Base-by-base conservation (phyloP, 2,329 filamentous ascomycete genomes). In the Talaromyces amestolkiae region DNA sequence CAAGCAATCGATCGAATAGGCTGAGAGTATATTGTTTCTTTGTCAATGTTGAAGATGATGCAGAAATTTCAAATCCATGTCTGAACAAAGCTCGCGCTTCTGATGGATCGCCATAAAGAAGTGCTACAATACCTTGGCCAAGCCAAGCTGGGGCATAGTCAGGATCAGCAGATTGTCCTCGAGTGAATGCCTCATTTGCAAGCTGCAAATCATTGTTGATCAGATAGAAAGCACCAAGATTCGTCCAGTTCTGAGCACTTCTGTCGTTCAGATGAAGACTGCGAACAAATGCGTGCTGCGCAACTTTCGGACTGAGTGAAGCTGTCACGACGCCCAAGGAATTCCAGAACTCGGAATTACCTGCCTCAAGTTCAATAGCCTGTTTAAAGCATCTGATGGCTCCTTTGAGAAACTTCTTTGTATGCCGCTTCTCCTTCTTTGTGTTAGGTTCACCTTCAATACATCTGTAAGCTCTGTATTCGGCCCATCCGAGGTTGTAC, bases 271-370 rank as follows among this genome's bases (percentile, higher is more conserved):
- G 82, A 76, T 96, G 91, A n/a, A 99, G 77, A 70, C 93, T 97
- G 70, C 96, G 86, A 13, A 97, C 90, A 71, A 99, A 94, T 0
- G 95, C 88, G 76, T 99, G 96, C 76, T 99, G 95, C 0, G 95
- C 89, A 1, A 99, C 91, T 65, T 90, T 88, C 0, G 93, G 90
- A 73, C 91, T 97, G 70, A 97, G 84, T 54, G 87, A 87, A 68
- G 92, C 93, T 2, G 95, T 97, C 31, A 91, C 92, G 3, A 98
- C 92, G 59, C 94, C 95, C 2, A 99, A 84, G 0, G 95, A 90
- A 74, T 98, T 98, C 95, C 95, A 99, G 76, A 98, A 98, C 70
- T 98, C 94, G 0, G 92, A 83, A 74, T 98, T 99, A 61, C 93
- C 91, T 7, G 93, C 91, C 77, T 99, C 96, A 1, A 97, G 84